Evolutionary conservation across 2,329 filamentous ascomycete genomes (phyloP).

Genomic region (Aspergillus puulaauensis): DNA sequence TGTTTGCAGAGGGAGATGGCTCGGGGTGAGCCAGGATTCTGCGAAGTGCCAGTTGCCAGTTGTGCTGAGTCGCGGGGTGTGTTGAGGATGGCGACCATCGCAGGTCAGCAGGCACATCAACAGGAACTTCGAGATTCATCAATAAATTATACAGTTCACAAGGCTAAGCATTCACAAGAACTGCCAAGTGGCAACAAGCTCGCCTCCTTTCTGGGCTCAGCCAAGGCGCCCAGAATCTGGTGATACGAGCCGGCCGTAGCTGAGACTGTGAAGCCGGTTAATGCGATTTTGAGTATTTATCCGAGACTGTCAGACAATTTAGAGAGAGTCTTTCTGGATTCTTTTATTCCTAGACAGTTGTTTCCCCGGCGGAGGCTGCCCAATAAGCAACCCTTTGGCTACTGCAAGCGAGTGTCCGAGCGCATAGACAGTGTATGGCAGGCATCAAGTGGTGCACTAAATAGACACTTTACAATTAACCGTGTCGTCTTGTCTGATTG

Average conservation of each 20-base stretch:
- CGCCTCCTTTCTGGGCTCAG: not conserved
- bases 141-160: not conserved
- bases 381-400: not conserved
- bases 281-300: not conserved
- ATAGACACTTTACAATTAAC: no score
- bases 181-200: not conserved
- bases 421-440: no score
- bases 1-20: no score
- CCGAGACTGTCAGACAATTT: not conserved
- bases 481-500: no score
- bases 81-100: not conserved
- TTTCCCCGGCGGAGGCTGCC: not conserved
- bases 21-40: no score
- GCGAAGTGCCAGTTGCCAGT: not conserved
- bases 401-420: no score
- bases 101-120: not conserved
- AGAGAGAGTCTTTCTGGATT: no score
- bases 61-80: not conserved
- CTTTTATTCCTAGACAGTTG: not conserved
- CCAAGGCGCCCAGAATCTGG: not conserved
- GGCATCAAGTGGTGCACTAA: no score
- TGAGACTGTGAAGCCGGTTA: not conserved
- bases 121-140: no score
- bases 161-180: not conserved
- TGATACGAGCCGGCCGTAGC: not conserved